Conservation (phyloP, 164 flowering plant species). For the Litsea cubeba region DNA sequence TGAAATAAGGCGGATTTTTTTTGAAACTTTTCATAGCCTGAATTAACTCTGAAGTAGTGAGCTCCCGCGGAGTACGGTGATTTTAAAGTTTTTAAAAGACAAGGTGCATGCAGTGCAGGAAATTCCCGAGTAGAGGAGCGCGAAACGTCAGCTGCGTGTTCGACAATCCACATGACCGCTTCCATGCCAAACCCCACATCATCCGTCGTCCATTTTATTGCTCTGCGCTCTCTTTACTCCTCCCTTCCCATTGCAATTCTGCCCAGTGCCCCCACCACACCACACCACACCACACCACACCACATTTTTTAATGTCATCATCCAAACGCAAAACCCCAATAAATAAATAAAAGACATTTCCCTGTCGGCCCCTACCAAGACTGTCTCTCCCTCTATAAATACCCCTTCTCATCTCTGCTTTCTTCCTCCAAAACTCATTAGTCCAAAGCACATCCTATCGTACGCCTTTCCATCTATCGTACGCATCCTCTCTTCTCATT, state of each 20-base stretch:
- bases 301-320: background rate
- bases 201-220: background rate
- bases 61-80: background rate
- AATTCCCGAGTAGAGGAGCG: background rate
- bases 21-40: too few relatives aligned
- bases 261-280: background rate
- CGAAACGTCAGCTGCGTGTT: constrained; percentile 3
- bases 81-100: background rate
- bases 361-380: constrained; percentile 40
- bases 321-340: background rate
- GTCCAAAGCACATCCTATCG: background rate
- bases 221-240: background rate
- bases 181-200: background rate
- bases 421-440: background rate
- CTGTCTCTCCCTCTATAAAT: constrained; percentile 31
- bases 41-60: too few relatives aligned
- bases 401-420: constrained; percentile 7
- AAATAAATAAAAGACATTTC: background rate
- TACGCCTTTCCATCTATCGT: background rate
- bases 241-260: too few relatives aligned
- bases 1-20: too few relatives aligned
- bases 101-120: background rate
- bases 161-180: constrained; percentile 2
- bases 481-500: background rate
- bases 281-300: too few relatives aligned